Evolutionary conservation across 768 basidiomycete genomes (phyloP).

Genomic region (Lactarius sp.): DNA sequence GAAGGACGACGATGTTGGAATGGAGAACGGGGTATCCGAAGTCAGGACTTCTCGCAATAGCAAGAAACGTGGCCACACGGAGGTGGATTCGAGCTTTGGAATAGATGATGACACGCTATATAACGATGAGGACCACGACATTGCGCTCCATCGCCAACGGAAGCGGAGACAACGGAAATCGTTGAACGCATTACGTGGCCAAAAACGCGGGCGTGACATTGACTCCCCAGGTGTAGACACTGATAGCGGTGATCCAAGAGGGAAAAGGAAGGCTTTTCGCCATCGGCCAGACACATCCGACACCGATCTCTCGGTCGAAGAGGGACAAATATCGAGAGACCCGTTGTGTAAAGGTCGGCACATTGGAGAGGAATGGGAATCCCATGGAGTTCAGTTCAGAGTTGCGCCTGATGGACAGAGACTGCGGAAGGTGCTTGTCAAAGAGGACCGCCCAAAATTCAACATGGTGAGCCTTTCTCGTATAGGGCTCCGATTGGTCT

Average conservation of each 20-base stretch:
- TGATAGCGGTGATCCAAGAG: constrained; percentile 39
- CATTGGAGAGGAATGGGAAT: constrained; percentile 76
- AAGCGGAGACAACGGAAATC: constrained; percentile 54
- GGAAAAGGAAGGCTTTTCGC: constrained; percentile 37
- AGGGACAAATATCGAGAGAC: constrained; percentile 44
- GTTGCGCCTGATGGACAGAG: constrained; percentile 66
- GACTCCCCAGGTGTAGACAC: constrained; percentile 34
- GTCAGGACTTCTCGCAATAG: constrained; percentile 37
- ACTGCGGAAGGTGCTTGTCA: constrained; percentile 64
- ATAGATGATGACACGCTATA: constrained; percentile 48
- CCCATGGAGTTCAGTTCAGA: constrained; percentile 64
- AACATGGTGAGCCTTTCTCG: constrained; percentile 57
- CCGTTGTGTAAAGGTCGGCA: constrained; percentile 51
- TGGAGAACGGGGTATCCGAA: constrained; percentile 43
- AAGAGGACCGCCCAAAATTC: constrained; percentile 64
- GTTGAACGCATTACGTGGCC: constrained; percentile 46
- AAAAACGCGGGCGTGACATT: constrained; percentile 61
- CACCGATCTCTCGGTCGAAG: constrained; percentile 45
- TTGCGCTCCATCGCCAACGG: constrained; percentile 42
- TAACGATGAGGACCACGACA: constrained; percentile 36
- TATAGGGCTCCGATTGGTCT: constrained; percentile 12
- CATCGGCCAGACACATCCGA: constrained; percentile 51
- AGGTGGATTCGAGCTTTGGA: constrained; percentile 67
- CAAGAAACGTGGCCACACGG: constrained; percentile 72
- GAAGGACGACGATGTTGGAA: constrained; percentile 33